Evolutionary conservation across 2,329 filamentous ascomycete species (phyloP), one percentile per base, ranked within the genome.

Genomic region (Ophiosphaerella korrae): DNA sequence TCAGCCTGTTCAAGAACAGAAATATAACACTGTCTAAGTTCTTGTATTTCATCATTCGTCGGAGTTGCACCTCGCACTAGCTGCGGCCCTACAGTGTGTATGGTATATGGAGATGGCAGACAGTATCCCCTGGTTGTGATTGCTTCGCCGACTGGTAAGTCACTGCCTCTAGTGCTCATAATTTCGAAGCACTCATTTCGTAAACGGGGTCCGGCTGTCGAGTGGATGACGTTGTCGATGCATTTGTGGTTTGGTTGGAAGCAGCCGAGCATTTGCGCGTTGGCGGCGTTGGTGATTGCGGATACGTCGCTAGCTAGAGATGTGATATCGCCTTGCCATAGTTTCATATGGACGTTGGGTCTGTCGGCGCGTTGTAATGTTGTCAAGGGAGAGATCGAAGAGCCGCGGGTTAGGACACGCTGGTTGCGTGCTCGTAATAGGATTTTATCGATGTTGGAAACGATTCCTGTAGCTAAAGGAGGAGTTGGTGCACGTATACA

Each of bases 161-260:
- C 56, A n/a, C 32, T 43, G 6, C 53, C 58, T 35, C 65, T 63
- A 2, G 44, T 32, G 2, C 45, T 45, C 62, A 72, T 71, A 13
- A 64, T 46, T 2, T 56, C 53, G 37, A 51, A 52, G 44, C 70
- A 75, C 43, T 65, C 67, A 7, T 68, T 49, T 18, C 73, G 60
- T 5, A 75, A 47, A 11, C 64, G 55, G 3, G 71, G 71, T 0
- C 69, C 71, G 1, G 71, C 68, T 16, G 51, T 55, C 0, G 64
- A 56, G 47, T 75, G 71, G 36, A 74, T 74, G 1, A 67, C 63
- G 42, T 74, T 73, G 52, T 74, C 72, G 42, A 74, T 74, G 43
- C 72, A 74, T 14, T 53, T 60, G 41, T 73, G 71, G 1, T 45
- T 53, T 1, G 71, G 68, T 44, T 66, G 62, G 48, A 74, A 74